Percentiles rank a stretch among this genome's conserved stretches.
Conservation (phyloP, 495 filamentous ascomycete species). For the Evernia prunastri region DNA sequence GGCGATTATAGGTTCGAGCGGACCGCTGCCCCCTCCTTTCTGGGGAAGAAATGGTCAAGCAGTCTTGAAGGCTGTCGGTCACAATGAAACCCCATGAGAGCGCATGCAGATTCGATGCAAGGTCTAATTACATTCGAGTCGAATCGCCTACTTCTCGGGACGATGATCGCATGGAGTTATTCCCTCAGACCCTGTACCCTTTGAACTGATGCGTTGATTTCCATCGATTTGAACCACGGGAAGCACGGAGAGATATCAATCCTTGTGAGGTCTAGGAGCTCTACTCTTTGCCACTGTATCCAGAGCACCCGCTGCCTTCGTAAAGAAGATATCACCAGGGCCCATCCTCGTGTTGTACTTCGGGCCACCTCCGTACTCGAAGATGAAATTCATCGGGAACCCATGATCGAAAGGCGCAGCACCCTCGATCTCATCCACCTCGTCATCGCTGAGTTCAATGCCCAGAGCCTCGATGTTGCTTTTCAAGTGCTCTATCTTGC, state of each 20-base stretch:
- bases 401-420: constrained; percentile 45
- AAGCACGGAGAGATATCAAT: background rate
- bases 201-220: no score
- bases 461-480: constrained; percentile 56
- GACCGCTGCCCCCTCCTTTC: no score
- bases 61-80: no score
- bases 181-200: no score
- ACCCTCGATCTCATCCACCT: constrained; percentile 52
- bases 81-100: background rate
- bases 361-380: constrained; percentile 10
- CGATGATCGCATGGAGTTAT: background rate
- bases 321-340: constrained; percentile 33
- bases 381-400: constrained; percentile 46
- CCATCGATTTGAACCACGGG: no score
- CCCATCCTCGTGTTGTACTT: constrained; percentile 19
- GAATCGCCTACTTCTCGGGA: background rate
- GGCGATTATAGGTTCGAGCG: no score
- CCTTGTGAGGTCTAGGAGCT: constrained; percentile 16
- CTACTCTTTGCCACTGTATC: constrained; percentile 35
- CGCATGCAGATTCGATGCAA: background rate
- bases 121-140: background rate
- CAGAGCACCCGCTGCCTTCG: constrained; percentile 37
- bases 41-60: no score
- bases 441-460: constrained; percentile 47
- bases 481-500: constrained; percentile 58